Conservation (phyloP, 768 basidiomycete genomes). For the Phaeolepiota aurea region DNA sequence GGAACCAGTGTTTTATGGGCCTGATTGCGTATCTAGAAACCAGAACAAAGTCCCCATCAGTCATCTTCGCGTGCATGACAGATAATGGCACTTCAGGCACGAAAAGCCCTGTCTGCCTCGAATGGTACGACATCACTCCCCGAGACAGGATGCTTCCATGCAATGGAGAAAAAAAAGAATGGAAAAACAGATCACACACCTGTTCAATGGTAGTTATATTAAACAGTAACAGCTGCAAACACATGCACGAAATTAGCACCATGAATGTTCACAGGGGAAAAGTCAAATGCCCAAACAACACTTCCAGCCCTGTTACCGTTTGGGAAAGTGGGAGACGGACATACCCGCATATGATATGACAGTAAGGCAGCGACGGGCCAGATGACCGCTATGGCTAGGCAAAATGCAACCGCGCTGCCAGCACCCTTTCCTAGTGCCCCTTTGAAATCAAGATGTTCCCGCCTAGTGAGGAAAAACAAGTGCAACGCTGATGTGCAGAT, state of each 20-base stretch:
- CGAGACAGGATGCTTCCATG: too few relatives aligned
- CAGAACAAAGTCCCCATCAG: constrained; percentile 2
- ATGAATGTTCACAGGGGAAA: background rate
- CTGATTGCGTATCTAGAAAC: constrained; percentile 69
- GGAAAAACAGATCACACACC: constrained; percentile 27
- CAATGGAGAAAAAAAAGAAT: too few relatives aligned
- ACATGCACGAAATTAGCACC: background rate
- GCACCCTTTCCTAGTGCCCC: constrained; percentile 41
- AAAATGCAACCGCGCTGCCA: constrained; percentile 79
- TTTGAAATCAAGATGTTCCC: constrained; percentile 37
- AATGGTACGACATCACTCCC: too few relatives aligned
- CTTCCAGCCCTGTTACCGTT: too few relatives aligned
- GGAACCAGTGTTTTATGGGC: constrained; percentile 66
- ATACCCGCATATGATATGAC: constrained; percentile 78
- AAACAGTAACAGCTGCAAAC: constrained; percentile 58
- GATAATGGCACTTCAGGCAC: constrained; percentile 12
- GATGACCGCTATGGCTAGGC: constrained; percentile 60
- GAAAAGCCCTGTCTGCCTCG: constrained; percentile 58
- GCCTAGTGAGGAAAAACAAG: constrained; percentile 56
- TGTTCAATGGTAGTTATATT: constrained; percentile 97
- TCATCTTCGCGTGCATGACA: constrained; percentile 7
- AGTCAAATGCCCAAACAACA: constrained; percentile 1
- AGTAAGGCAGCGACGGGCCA: constrained; percentile 81
- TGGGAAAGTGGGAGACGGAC: constrained; percentile 18
- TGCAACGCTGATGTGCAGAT: constrained; percentile 82